Evolutionary conservation across 2,329 filamentous ascomycete species (phyloP), one percentile per base, ranked within the genome.

Genomic region (Sclerotinia minor): DNA sequence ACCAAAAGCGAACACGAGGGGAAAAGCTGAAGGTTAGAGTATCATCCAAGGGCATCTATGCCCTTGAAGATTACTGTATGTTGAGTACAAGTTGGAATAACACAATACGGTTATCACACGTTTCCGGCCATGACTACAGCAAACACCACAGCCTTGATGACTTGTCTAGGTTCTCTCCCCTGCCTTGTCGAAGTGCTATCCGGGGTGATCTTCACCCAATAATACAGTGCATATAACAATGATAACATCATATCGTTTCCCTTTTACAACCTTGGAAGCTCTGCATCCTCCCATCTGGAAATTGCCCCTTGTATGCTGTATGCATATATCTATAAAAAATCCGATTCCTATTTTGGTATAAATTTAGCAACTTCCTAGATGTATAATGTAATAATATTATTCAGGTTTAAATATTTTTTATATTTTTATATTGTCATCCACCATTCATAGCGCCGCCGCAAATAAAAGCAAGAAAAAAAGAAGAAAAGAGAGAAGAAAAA

Each of bases 381-480:
- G 26, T 45, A 53, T 53, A 24, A 32, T 59, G 24, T 45, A 60
- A 50, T 61, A 53, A 47, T 53, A 55, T 61, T 35, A 60, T 60
- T 29, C n/a, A 58, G 24, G 52, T 58, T 29, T 19, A 60, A 50
- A 32, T 24, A 66, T 60, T 58, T 13, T 13, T 35, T 17, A 38
- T 19, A 45, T 35, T 50, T 50, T 61, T 5, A 49, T 21, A 26
- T 60, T 38, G 21, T 17, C 47, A 35, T 60, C 54, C 21, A 67
- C 47, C 55, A 67, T 19, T 65, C 64, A 67, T 55, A 67, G 55
- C 65, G 65, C 65, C 45, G 65, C 55, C 32, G 54, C 54, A 44
- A 52, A 47, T n/a, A 44, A 59, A 19, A n/a, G 32, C 1, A 41
- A 41, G 3, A 41, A 15, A 3, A 41, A 41, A 41, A 41, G 2